A percentile compares a stretch with the other conserved stretches of the same genome.
Evolutionary conservation across 2,329 filamentous ascomycete species (phyloP).

Genomic region (Cadophora malorum): DNA sequence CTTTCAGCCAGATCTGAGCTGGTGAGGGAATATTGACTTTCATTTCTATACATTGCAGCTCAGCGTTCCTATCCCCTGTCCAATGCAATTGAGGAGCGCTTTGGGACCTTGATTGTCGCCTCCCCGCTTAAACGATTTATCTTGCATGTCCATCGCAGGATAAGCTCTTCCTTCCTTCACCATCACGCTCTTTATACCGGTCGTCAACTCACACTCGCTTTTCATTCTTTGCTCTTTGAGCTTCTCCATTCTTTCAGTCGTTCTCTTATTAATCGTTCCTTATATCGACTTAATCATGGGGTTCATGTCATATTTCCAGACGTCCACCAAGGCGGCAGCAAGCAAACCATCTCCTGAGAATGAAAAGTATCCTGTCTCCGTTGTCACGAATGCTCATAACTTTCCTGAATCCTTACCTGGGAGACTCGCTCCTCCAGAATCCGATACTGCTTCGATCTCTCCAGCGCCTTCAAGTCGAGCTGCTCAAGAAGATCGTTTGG

Average conservation of each 20-base stretch:
- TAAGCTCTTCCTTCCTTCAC: not conserved
- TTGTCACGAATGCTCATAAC: slow-evolving; percentile 16
- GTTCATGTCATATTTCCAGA: slow-evolving; percentile 26
- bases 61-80: not conserved
- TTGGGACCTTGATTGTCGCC: not conserved
- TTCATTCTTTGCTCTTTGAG: not conserved
- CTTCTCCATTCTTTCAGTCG: slow-evolving; percentile 13
- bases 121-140: not conserved
- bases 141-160: not conserved
- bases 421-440: slow-evolving; percentile 7
- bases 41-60: not conserved
- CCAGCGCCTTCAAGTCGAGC: slow-evolving; percentile 18
- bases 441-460: slow-evolving; percentile 19
- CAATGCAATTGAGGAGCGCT: not conserved
- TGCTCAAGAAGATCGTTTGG: slow-evolving; percentile 23
- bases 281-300: slow-evolving; percentile 20
- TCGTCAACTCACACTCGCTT: slow-evolving; percentile 8
- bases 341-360: slow-evolving; percentile 1
- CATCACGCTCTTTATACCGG: slow-evolving; percentile 4
- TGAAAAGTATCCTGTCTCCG: slow-evolving; percentile 21
- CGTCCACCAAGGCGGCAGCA: slow-evolving; percentile 11
- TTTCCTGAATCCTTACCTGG: slow-evolving; percentile 18
- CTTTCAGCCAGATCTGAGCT: not conserved
- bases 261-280: slow-evolving; percentile 3
- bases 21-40: slow-evolving; percentile 9